Conservation (phyloP, 2,329 filamentous ascomycete genomes). For the Exophiala alcalophila region DNA sequence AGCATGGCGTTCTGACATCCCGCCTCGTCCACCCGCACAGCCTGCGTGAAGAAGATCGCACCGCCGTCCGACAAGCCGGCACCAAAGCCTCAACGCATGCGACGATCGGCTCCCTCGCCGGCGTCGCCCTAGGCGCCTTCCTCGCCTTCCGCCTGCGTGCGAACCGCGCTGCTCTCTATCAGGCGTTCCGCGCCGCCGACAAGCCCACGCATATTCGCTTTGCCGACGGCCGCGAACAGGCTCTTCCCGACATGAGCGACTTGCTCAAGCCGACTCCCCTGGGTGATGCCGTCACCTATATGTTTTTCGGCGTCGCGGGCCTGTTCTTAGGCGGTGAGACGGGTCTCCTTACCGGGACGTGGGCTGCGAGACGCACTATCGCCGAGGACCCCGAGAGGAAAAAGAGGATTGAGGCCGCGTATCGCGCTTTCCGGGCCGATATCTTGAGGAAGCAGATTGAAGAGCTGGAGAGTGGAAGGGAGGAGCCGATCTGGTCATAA, state of each 20-base stretch:
- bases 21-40: slow-evolving; percentile 33
- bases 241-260: slow-evolving; percentile 60
- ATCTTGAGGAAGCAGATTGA: slow-evolving; percentile 60
- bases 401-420: slow-evolving; percentile 60
- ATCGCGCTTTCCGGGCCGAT: slow-evolving; percentile 61
- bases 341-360: slow-evolving; percentile 58
- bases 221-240: slow-evolving; percentile 58
- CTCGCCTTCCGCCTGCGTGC: slow-evolving; percentile 57
- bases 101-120: slow-evolving; percentile 57
- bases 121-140: slow-evolving; percentile 58
- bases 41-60: slow-evolving; percentile 57
- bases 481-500: slow-evolving; percentile 19
- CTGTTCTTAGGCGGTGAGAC: slow-evolving; percentile 62
- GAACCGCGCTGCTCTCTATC: slow-evolving; percentile 58
- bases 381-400: slow-evolving; percentile 53
- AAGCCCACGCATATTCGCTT: slow-evolving; percentile 63
- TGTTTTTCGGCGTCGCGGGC: slow-evolving; percentile 60
- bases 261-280: slow-evolving; percentile 55
- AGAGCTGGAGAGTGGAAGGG: slow-evolving; percentile 47
- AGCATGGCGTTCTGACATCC: not conserved
- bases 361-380: slow-evolving; percentile 54
- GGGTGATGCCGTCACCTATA: slow-evolving; percentile 62
- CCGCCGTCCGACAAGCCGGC: slow-evolving; percentile 56
- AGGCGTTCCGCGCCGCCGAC: slow-evolving; percentile 59
- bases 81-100: slow-evolving; percentile 55